Conservation (phyloP, 2,329 filamentous ascomycete genomes). For the Cercospora sesami region DNA sequence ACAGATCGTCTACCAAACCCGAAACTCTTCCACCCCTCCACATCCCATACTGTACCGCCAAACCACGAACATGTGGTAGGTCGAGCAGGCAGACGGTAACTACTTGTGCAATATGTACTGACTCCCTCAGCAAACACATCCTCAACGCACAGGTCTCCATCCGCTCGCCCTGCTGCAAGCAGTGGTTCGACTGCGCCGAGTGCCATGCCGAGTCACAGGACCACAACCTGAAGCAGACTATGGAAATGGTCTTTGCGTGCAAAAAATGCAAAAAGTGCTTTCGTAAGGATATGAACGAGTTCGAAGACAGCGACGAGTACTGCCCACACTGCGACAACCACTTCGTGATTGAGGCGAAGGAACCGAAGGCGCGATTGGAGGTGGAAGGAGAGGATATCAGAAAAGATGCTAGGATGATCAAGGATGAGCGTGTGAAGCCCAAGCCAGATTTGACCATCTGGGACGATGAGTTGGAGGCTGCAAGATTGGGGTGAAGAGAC, state of each 20-base stretch:
- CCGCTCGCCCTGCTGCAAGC: constrained; percentile 90
- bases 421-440: constrained; percentile 73
- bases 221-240: constrained; percentile 71
- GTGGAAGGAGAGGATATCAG: constrained; percentile 90
- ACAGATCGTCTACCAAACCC: background rate
- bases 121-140: constrained; percentile 79
- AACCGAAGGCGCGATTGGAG: constrained; percentile 77
- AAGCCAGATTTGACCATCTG: constrained; percentile 35
- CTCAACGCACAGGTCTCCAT: constrained; percentile 97
- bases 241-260: constrained; percentile 91
- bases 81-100: background rate
- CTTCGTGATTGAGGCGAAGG: constrained; percentile 86
- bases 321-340: constrained; percentile 99
- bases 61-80: constrained; percentile 15
- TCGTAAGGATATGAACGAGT: constrained; percentile 86
- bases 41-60: background rate
- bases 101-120: background rate
- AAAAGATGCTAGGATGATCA: constrained; percentile 83
- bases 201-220: constrained; percentile 80
- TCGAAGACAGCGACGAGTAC: constrained; percentile 97
- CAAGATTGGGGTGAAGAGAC: constrained; percentile 35
- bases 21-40: constrained; percentile 6
- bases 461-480: constrained; percentile 40
- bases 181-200: constrained; percentile 98
- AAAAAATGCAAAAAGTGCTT: constrained; percentile 99